These are phyloP conservation scores for Wallemia hederae DNA, from an alignment of 1,284 basidiomycete species.

Conservation along the genomic window DNA sequence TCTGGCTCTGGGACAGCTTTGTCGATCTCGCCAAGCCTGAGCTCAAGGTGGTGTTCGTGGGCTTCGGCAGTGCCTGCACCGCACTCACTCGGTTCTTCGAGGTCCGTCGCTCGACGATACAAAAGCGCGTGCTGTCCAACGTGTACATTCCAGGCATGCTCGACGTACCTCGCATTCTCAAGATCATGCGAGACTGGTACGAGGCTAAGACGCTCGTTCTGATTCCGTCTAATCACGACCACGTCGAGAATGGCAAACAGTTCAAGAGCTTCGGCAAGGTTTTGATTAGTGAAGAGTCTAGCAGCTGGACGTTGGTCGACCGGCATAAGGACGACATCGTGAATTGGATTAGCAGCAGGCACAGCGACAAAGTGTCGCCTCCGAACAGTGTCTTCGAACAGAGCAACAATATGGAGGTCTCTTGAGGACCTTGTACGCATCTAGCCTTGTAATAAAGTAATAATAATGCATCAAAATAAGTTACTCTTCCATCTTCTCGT, in stretches of 20 bases:
- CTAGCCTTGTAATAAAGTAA: not conserved
- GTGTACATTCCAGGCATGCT: constrained; percentile 46
- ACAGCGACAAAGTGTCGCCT: not conserved
- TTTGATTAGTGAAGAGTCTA: not conserved
- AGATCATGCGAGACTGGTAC: not conserved
- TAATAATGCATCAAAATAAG: not conserved
- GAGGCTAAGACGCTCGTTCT: not conserved
- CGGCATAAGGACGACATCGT: not conserved
- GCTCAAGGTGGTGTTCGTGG: constrained; percentile 45
- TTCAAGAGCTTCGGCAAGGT: not conserved
- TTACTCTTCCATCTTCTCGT: not conserved
- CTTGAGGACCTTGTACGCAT: not conserved
- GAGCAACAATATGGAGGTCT: not conserved
- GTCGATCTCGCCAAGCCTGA: constrained; percentile 37
- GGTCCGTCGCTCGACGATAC: constrained; percentile 31
- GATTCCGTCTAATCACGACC: not conserved
- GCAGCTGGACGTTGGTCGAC: not conserved
- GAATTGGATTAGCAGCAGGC: not conserved
- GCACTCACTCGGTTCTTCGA: constrained; percentile 43
- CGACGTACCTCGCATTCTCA: not conserved
- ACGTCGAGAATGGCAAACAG: not conserved
- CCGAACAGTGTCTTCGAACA: not conserved
- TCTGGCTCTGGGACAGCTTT: constrained; percentile 86
- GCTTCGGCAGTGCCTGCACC: constrained; percentile 53
- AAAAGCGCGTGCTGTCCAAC: constrained; percentile 32